phyloP scores from a whole-genome alignment of 768 basidiomycete genomes.

The Suillus americanus region DNA sequence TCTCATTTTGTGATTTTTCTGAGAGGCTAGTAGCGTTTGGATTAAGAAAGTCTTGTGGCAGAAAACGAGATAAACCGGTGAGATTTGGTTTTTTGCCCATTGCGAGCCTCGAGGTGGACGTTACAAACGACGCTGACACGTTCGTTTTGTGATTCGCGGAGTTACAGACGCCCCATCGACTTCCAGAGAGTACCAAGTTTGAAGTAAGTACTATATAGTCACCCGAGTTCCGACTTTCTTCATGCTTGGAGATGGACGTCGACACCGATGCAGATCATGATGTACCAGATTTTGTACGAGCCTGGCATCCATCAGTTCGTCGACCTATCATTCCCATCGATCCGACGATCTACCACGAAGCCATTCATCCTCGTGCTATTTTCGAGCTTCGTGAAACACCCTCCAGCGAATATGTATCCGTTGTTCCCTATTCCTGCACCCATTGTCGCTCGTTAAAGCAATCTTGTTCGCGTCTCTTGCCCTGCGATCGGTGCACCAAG shows the following conservation, averaged over 20 bases:
- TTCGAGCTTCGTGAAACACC: slow-evolving; percentile 25
- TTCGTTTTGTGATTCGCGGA: slow-evolving; percentile 2
- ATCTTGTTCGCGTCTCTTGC: slow-evolving; percentile 26
- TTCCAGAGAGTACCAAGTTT: background rate
- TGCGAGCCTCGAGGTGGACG: background rate
- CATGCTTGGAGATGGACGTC: background rate
- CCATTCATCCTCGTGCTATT: slow-evolving; percentile 20
- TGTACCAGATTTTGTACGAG: slow-evolving; percentile 13
- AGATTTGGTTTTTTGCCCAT: slow-evolving; percentile 44
- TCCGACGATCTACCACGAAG: slow-evolving; percentile 18
- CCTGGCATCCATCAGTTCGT: slow-evolving; percentile 27
- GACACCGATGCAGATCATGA: background rate
- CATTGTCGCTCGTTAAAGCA: slow-evolving; percentile 12
- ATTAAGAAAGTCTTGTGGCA: slow-evolving; percentile 37
- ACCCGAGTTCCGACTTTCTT: background rate
- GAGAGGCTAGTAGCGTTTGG: slow-evolving; percentile 4
- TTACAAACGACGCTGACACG: background rate
- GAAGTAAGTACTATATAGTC: background rate
- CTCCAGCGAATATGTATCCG: slow-evolving; percentile 15
- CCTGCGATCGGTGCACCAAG: slow-evolving; percentile 26
- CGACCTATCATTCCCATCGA: slow-evolving; percentile 22
- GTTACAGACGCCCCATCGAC: background rate
- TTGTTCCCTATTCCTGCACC: slow-evolving; percentile 23
- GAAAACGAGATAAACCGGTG: slow-evolving; percentile 44
- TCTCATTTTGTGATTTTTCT: slow-evolving; percentile 4